These are phyloP conservation scores for Herpetomonas muscarum DNA, from an alignment of 208 protist genomes.

Conservation along the genomic window DNA sequence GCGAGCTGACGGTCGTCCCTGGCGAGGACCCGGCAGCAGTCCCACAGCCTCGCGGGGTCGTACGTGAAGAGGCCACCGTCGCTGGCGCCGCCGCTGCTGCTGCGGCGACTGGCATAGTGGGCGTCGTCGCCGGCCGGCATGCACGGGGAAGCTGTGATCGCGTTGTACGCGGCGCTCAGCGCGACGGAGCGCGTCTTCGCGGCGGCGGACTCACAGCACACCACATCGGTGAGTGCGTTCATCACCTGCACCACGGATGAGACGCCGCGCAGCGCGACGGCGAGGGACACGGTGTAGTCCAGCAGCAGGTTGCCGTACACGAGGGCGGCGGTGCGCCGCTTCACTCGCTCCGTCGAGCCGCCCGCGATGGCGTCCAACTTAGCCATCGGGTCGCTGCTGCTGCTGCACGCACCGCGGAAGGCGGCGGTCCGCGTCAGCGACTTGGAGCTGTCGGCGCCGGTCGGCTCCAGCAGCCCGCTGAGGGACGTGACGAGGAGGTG, in stretches of 20 bases:
- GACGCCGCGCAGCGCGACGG: constrained; percentile 30
- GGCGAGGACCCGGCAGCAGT: constrained; percentile 28
- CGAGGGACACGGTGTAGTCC: constrained; percentile 44
- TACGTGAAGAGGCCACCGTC: constrained; percentile 11
- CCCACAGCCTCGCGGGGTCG: constrained; percentile 37
- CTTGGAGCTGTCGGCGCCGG: neutral
- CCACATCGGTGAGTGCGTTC: constrained; percentile 46
- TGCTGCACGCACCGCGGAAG: neutral
- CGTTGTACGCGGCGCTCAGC: constrained; percentile 41
- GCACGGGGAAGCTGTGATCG: constrained; percentile 23
- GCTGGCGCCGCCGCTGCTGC: neutral
- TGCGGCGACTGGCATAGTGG: neutral
- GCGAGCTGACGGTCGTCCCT: constrained; percentile 2
- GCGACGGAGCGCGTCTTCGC: constrained; percentile 41
- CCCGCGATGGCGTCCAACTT: neutral
- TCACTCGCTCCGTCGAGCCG: constrained; percentile 33
- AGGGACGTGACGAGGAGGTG: constrained; percentile 31
- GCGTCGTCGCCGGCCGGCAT: neutral
- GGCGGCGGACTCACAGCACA: constrained; percentile 39
- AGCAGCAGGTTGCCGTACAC: constrained; percentile 56
- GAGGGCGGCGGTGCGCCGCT: constrained; percentile 36
- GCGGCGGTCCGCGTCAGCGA: neutral
- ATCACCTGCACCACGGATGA: constrained; percentile 31
- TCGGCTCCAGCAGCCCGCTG: constrained; percentile 10
- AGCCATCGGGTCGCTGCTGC: neutral